Evolutionary conservation across 2,329 filamentous ascomycete species (phyloP).

Genomic region (Apiospora sp.): DNA sequence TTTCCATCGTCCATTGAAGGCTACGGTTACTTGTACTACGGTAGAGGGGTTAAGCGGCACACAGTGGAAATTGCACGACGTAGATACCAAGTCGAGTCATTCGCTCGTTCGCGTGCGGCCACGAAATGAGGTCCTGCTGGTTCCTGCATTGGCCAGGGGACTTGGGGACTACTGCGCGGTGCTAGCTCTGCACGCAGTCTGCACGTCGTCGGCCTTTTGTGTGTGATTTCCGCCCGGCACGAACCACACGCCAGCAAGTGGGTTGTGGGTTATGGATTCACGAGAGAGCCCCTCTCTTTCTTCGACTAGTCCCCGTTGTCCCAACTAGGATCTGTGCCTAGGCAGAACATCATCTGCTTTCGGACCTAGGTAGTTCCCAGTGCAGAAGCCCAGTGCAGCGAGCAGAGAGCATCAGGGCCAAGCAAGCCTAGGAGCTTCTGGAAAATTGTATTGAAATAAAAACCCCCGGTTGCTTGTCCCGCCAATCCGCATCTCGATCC

Average conservation of each 20-base stretch:
- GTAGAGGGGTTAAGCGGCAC: background rate
- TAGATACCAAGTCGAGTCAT: background rate
- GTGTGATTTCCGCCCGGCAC: background rate
- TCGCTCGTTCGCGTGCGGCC: background rate
- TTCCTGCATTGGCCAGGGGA: background rate
- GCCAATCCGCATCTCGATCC: constrained; percentile 20
- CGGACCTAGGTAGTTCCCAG: too few relatives aligned
- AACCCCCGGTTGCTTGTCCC: background rate
- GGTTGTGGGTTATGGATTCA: background rate
- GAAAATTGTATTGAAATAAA: background rate
- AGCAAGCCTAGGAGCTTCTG: background rate
- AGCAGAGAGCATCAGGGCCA: background rate
- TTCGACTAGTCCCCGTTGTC: too few relatives aligned
- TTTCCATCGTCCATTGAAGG: background rate
- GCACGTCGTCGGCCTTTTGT: background rate
- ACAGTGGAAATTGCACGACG: background rate
- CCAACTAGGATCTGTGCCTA: background rate
- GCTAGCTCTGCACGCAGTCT: background rate
- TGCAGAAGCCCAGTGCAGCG: too few relatives aligned
- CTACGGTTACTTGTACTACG: background rate
- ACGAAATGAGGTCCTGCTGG: constrained; percentile 14
- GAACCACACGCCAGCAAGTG: background rate
- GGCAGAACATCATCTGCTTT: background rate
- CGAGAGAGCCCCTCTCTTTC: background rate
- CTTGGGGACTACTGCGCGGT: background rate